Evolutionary conservation across 2,329 filamentous ascomycete species (phyloP), one percentile per base, ranked within the genome.

Genomic region (Curvularia sp.): DNA sequence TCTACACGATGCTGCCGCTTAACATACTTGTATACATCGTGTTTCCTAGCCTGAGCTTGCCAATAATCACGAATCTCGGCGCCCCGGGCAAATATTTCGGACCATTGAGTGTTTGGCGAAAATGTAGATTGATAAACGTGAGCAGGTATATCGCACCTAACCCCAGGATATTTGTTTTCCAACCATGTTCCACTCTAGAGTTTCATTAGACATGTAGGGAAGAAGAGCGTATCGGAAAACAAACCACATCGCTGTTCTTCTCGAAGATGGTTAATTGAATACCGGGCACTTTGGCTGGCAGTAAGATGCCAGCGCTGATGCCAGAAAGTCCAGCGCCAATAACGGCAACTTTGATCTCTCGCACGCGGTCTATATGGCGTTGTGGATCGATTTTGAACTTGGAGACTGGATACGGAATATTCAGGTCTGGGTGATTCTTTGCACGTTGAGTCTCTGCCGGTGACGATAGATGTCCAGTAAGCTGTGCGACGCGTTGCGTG

Each of bases 221-320:
- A 64, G 33, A 12, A 2, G 0, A 24, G 39, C 3, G 6, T 22
- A 6, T 38, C 38, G 15, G 2, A 13, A 13, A 8, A 67, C 69
- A 60, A 51, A 67, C 71, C 10, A 74, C 65, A 44, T 73, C 71
- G 86, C 0, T 82, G 85, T 58, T 73, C 60, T 78, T 76, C 61
- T 83, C 81, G 53, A 78, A 83, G 15, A 83, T 78, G 0, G 74
- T 72, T 24, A 92, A 75, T 44, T 89, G 78, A 48, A 92, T 84
- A 0, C 84, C 83, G 0, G 89, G 89, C 0, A 92, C 85, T 63
- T 92, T 92, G 9, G 79, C 83, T 0, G 89, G 89, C 0, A 93
- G 78, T 8, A 92, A 75, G 7, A 87, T 81, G 0, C 88, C 89
- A 1, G 89, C 86, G 4, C 84, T 83, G 35, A 90, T 82, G 3